Evolutionary conservation across 2,329 filamentous ascomycete genomes (phyloP), one percentile per base, ranked within the genome.

Genomic region (Paraphaeosphaeria sporulosa): DNA sequence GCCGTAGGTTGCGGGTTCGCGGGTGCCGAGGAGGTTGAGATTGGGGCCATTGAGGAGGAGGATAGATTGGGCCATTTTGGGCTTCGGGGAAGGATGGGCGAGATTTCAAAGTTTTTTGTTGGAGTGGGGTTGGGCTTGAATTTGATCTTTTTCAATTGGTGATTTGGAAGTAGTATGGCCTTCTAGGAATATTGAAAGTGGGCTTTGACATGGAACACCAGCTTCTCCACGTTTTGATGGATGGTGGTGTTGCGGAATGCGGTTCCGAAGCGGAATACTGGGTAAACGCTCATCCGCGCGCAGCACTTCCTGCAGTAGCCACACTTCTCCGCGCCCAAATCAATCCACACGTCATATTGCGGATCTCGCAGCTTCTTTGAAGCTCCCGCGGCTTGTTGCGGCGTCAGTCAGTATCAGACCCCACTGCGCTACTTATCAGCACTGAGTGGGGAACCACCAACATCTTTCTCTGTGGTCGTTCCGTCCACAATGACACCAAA

Each of bases 21-120:
- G 85, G 13, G 86, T 89, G 38, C 91, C 91, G 32, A 94, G 85
- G 52, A 94, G 88, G 79, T 93, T 93, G 69, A 94, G 88, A 76
- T 94, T 94, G 34, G 90, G 90, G n/a, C 91, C 90, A 77, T 93
- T 93, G 81, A 93, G 87, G 65, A 93, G 83, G 67, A 93, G 87
- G 72, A 93, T 87, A 19, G 72, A 40, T n/a, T 40, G 17, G 38
- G 38, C 38, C 38, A 40, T 40, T 19, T 44, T 15, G 36, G 17
- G 19, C 17, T 43, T 43, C n/a, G 19, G 40, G 5, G 19, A 9
- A 19, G n/a, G n/a, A n/a, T n/a, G n/a, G n/a, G n/a, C n/a, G n/a
- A n/a, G 40, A 4, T n/a, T 4, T 43, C 2, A 17, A 21, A 38
- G 36, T 2, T 38, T 3, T 27, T 6, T 27, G 25, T 27, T 6